These are phyloP conservation scores for Yamadazyma sp. DNA, from an alignment of 805 yeast genomes.

Conservation along the genomic window DNA sequence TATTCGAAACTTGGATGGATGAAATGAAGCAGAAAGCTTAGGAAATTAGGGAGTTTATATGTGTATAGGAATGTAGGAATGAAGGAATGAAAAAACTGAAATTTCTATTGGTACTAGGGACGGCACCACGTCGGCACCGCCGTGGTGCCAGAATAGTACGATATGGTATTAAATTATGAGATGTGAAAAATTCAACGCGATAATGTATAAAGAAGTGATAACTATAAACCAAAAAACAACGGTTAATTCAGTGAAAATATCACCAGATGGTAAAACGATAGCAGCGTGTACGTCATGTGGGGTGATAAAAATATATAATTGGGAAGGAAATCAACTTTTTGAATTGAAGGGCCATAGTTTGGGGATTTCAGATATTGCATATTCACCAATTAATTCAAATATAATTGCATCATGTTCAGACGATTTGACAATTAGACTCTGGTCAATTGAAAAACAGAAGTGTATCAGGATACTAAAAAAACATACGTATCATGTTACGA, in stretches of 20 bases:
- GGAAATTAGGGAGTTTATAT: neutral
- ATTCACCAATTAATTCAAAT: constrained; percentile 67
- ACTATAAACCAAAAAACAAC: constrained; percentile 2
- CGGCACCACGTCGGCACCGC: too few relatives aligned
- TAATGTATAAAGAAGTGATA: constrained; percentile 1
- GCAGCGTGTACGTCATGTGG: constrained; percentile 49
- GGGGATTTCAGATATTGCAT: constrained; percentile 73
- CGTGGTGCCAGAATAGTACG: too few relatives aligned
- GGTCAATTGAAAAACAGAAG: constrained; percentile 55
- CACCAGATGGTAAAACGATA: constrained; percentile 56
- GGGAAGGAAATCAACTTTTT: constrained; percentile 27
- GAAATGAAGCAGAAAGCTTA: constrained; percentile 27
- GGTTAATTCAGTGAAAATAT: constrained; percentile 38
- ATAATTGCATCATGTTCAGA: constrained; percentile 84
- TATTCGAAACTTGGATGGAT: constrained; percentile 42
- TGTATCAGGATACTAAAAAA: constrained; percentile 56
- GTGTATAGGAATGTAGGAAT: too few relatives aligned
- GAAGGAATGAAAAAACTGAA: too few relatives aligned
- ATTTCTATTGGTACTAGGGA: too few relatives aligned
- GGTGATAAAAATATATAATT: constrained; percentile 22
- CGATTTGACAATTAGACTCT: constrained; percentile 74
- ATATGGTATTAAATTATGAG: too few relatives aligned
- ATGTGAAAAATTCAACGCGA: too few relatives aligned
- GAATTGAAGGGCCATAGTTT: constrained; percentile 55
- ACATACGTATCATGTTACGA: constrained; percentile 81